These are phyloP conservation scores for Beauveria rudraprayagi DNA, from an alignment of 2,329 filamentous ascomycete species.

Conservation along the genomic window DNA sequence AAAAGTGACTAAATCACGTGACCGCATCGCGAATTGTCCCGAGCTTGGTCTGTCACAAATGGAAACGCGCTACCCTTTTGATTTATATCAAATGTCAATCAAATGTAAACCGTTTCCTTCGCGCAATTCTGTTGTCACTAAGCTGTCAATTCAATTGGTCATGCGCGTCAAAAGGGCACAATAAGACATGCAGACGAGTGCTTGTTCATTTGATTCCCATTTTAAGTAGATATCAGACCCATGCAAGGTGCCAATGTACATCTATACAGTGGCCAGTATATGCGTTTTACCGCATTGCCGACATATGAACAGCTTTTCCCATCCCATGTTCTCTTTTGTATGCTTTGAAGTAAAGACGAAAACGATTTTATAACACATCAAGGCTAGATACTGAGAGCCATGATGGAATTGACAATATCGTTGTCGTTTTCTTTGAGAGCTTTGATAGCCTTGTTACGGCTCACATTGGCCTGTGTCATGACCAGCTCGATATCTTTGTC, in stretches of 20 bases:
- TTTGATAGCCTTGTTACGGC: conserved; percentile 97
- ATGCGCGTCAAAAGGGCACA: background rate
- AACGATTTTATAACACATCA: conserved; percentile 13
- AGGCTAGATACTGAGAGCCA: conserved; percentile 78
- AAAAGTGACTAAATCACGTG: conserved; percentile 11
- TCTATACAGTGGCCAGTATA: conserved; percentile 8
- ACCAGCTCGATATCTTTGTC: conserved; percentile 99
- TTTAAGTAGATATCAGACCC: conserved; percentile 5
- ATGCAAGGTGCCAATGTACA: background rate
- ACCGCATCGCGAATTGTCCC: conserved; percentile 9
- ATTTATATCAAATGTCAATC: no score
- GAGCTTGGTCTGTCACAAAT: background rate
- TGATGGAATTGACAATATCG: conserved; percentile 99
- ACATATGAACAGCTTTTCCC: conserved; percentile 12
- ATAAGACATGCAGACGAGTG: background rate
- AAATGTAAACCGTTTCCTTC: background rate
- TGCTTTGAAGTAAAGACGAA: conserved; percentile 8
- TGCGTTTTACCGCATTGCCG: conserved; percentile 10
- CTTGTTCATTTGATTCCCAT: conserved; percentile 11
- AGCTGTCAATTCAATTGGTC: background rate
- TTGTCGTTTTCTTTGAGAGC: conserved; percentile 99
- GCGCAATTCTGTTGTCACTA: background rate
- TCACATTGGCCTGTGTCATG: conserved; percentile 95
- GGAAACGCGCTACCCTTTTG: no score
- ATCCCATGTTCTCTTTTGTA: conserved; percentile 6